Base-by-base conservation (phyloP, 2,329 filamentous ascomycete species). In the Cladosporium oxysporum region DNA sequence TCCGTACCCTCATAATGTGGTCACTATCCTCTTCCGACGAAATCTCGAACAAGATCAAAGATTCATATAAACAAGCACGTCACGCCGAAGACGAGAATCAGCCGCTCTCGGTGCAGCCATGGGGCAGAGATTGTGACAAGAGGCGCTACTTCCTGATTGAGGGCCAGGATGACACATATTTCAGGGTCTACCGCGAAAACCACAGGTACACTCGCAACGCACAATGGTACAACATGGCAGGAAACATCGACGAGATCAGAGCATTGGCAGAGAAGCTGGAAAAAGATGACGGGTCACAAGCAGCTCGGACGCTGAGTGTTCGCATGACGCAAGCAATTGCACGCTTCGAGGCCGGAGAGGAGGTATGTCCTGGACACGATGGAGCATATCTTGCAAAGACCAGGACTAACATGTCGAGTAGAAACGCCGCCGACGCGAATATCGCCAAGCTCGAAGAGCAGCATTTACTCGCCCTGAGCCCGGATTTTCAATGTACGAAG, bases 391-490 rank as follows among this genome's bases (percentile, higher is more conserved):
- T 41, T 5, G 50, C 10, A 21, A 12, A 10, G 8, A 35, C 10
- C 12, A 7, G 3, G 5, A 31, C 50, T 63, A 47, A 63, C 26
- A 29, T 62, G 41, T 58, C 41, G n/a, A 59, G 28, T 70, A 94
- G 91, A 98, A 97, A 85, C 91, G 95, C 64, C 92, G 90, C 78
- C 90, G 93, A 53, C 90, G 95, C 66, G 95, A 99, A 74, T 98
- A 99, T 74, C 90, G 95, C 18, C 87, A 92, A 75, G 85, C 88
- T 72, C 91, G 92, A 69, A 94, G 94, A 75, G 91, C 94, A 68
- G 90, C 91, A 66, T 98, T 98, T 79, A 86, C 90, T 70, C 88
- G 93, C 5, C 92, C 93, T 6, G 93, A 97, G 72, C 90, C 91
- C 11, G 93, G 93, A 5, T 96, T 94, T 76, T 97, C 93, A 0